Base-by-base conservation (phyloP, 1,139 yeast species). In the Starmera stellimalicola region DNA sequence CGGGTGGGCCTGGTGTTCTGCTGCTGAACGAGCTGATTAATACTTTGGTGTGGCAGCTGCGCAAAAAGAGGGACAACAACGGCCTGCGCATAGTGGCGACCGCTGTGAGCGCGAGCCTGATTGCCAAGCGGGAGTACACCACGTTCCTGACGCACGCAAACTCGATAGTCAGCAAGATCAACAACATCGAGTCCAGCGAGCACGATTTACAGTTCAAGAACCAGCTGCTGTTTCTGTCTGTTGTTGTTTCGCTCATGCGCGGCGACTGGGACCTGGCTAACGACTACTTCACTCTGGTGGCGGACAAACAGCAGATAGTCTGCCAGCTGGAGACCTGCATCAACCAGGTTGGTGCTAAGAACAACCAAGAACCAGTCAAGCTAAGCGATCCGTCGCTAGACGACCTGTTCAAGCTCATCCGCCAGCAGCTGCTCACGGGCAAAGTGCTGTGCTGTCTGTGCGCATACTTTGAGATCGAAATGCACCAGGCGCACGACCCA, bases 51-150 rank as follows among this genome's bases (percentile, higher is more conserved):
- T 50, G 58, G 43, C 42, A 44, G n/a, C 14, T 18, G 3, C 12
- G 30, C 14, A 5, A 28, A 12, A 18, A 7, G 26, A 44, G 6
- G 37, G 60, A 42, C 18, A 33, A 33, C 9, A 27, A 7, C 36
- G 33, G 25, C 8, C 18, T 43, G 12, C 33, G 35, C 19, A 30
- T 42, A 2, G 16, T 51, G 4, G 37, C 49, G 14, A 52, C 46
- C 36, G 50, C 51, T 16, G 41, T 58, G 2, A 41, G 50, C n/a
- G 48, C 55, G 2, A 41, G 52, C 17, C 42, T 58, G 37, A 47
- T 54, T n/a, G 54, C 57, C 3, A 52, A 56, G 40, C 52, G 56
- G 33, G 61, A 59, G 32, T 52, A 49, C 28, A 37, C 51, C 3
- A 54, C 61, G 2, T 38, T 50, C 29, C 42, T 55, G 15, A 43